phyloP scores from a whole-genome alignment of 1,284 basidiomycete species.

The Apiotrichum akiyoshidainum region DNA sequence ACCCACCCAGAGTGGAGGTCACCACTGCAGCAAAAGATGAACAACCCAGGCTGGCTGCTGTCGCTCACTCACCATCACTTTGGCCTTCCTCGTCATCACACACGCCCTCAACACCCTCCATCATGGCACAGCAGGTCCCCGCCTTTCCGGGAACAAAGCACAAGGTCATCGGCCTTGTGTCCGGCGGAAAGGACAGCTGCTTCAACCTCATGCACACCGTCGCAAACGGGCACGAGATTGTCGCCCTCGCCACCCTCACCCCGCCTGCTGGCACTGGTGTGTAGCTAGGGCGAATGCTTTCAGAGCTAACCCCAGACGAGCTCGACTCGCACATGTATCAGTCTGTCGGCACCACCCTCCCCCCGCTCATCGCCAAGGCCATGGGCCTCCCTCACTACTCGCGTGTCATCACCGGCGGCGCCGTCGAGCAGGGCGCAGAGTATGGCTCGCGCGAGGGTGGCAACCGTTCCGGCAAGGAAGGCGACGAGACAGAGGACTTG shows the following conservation, averaged over 20 bases:
- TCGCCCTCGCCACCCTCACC: slow-evolving; percentile 83
- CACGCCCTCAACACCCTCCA: background rate
- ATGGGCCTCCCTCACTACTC: slow-evolving; percentile 84
- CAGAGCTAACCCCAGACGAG: slow-evolving; percentile 65
- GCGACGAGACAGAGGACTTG: slow-evolving; percentile 97
- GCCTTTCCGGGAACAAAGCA: slow-evolving; percentile 36
- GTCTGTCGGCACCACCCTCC: slow-evolving; percentile 92
- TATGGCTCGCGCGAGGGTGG: slow-evolving; percentile 63
- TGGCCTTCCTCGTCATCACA: background rate
- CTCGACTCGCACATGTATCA: slow-evolving; percentile 99
- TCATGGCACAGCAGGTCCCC: background rate
- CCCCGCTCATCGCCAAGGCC: slow-evolving; percentile 80
- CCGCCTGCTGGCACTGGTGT: slow-evolving; percentile 80
- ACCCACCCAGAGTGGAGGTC: background rate
- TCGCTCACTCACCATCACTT: background rate
- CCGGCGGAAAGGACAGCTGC: slow-evolving; percentile 97
- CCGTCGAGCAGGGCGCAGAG: slow-evolving; percentile 76
- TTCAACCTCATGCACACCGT: slow-evolving; percentile 90
- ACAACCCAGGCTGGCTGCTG: background rate
- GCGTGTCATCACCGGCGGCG: slow-evolving; percentile 71
- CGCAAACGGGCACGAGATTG: slow-evolving; percentile 79
- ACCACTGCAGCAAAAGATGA: no score
- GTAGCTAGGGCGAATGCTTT: slow-evolving; percentile 8
- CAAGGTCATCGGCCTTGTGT: slow-evolving; percentile 90
- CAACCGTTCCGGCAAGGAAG: slow-evolving; percentile 57